A percentile compares a stretch with the other conserved stretches of the same genome.
These are phyloP conservation scores for Pseudozyma tsukubaensis DNA, from an alignment of 1,284 basidiomycete genomes.

Conservation along the genomic window DNA sequence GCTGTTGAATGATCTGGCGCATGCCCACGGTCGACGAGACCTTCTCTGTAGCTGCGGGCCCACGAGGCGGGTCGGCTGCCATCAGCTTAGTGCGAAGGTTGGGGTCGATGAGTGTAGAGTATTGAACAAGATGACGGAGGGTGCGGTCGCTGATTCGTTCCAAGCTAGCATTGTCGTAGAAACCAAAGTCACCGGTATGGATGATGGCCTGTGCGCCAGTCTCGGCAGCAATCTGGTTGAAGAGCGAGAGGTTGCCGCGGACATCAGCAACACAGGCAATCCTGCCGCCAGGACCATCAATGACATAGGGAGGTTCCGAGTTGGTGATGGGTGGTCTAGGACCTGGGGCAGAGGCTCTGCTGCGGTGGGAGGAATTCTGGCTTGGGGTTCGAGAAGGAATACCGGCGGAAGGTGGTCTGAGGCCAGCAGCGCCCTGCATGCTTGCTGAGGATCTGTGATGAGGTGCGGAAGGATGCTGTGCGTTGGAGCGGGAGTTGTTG, in stretches of 20 bases:
- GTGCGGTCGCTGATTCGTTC: constrained; percentile 90
- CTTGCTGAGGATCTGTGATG: constrained; percentile 17
- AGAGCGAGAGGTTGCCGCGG: constrained; percentile 77
- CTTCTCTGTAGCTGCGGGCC: constrained; percentile 38
- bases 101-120: constrained; percentile 91
- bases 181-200: constrained; percentile 99
- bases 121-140: constrained; percentile 93
- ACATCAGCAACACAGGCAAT: constrained; percentile 97
- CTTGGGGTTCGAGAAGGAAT: constrained; percentile 27
- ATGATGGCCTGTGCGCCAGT: constrained; percentile 85
- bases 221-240: constrained; percentile 91
- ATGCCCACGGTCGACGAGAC: constrained; percentile 37
- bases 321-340: constrained; percentile 16
- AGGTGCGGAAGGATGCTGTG: constrained; percentile 30
- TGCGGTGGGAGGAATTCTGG: constrained; percentile 38
- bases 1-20: constrained; percentile 67
- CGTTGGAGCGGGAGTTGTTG: constrained; percentile 26
- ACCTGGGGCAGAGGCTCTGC: constrained; percentile 23
- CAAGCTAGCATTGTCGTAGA: constrained; percentile 87
- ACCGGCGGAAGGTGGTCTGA: constrained; percentile 28
- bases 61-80: constrained; percentile 72
- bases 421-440: constrained; percentile 23
- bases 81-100: constrained; percentile 85
- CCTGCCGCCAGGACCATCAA: constrained; percentile 74
- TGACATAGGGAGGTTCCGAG: constrained; percentile 52